A percentile compares a stretch with the other conserved stretches of the same genome.
Evolutionary conservation across 306 rosid genomes (phyloP).

Genomic region (Vachellia pachyceras): DNA sequence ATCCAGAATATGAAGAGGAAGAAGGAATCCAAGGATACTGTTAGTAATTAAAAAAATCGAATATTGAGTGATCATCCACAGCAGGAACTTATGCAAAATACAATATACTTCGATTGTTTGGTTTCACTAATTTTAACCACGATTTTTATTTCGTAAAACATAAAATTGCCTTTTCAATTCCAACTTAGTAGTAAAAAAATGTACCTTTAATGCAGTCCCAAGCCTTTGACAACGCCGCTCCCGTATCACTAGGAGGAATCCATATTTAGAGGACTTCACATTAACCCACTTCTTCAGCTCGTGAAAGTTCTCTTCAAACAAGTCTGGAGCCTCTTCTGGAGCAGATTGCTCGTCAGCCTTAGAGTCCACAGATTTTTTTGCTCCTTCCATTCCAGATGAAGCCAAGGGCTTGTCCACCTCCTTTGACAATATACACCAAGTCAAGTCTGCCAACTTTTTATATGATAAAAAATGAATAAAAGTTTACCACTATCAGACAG

Average conservation of each 20-base stretch:
- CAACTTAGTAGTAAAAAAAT: slow-evolving; percentile 1
- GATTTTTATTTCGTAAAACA: too few species aligned
- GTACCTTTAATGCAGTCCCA: slow-evolving; percentile 90
- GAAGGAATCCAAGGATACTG: slow-evolving; percentile 12
- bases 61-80: slow-evolving; percentile 22
- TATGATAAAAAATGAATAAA: slow-evolving; percentile 39
- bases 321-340: slow-evolving; percentile 47
- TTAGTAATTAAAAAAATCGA: slow-evolving; percentile 17
- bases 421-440: slow-evolving; percentile 61
- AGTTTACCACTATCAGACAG: slow-evolving; percentile 41
- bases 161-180: neutral
- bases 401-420: slow-evolving; percentile 51
- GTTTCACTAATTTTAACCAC: too few species aligned
- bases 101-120: too few species aligned
- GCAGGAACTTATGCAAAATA: too few species aligned
- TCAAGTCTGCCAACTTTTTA: slow-evolving; percentile 66
- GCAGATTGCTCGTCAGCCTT: slow-evolving; percentile 45
- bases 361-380: slow-evolving; percentile 41
- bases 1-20: neutral
- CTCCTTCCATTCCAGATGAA: slow-evolving; percentile 47
- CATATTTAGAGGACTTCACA: slow-evolving; percentile 74
- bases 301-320: slow-evolving; percentile 78
- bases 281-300: slow-evolving; percentile 93
- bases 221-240: slow-evolving; percentile 82
- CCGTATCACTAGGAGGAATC: slow-evolving; percentile 70